Evolutionary conservation across 2,329 filamentous ascomycete genomes (phyloP).

Genomic region (Plectosphaerella cucumerina): DNA sequence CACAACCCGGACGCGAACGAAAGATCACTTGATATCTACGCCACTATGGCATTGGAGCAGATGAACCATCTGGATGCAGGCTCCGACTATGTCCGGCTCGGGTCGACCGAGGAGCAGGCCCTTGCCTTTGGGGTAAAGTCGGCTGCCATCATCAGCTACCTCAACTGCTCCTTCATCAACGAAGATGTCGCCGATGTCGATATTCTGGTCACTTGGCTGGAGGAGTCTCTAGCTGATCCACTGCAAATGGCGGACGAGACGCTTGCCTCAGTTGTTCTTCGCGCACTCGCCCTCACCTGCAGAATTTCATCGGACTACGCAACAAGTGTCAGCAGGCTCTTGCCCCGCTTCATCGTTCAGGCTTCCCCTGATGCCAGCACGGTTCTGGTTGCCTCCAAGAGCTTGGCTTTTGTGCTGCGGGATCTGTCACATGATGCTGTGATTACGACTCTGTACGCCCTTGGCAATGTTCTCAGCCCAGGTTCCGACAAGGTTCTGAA

Average conservation of each 20-base stretch:
- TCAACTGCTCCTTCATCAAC: slow-evolving; percentile 81
- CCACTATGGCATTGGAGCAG: slow-evolving; percentile 72
- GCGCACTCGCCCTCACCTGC: slow-evolving; percentile 77
- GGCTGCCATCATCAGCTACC: slow-evolving; percentile 72
- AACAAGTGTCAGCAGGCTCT: slow-evolving; percentile 68
- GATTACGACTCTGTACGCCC: slow-evolving; percentile 90
- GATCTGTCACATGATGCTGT: slow-evolving; percentile 86
- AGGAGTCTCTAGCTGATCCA: slow-evolving; percentile 73
- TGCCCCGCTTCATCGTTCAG: slow-evolving; percentile 87
- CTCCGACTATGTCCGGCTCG: slow-evolving; percentile 83
- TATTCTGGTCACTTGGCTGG: slow-evolving; percentile 77
- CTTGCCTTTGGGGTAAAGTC: slow-evolving; percentile 84
- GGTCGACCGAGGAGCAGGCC: slow-evolving; percentile 80
- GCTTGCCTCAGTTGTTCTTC: slow-evolving; percentile 74
- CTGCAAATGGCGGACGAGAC: slow-evolving; percentile 77
- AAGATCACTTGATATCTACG: slow-evolving; percentile 57
- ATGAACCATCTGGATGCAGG: slow-evolving; percentile 84
- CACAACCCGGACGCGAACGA: slow-evolving; percentile 46
- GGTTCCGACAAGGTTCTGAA: slow-evolving; percentile 51
- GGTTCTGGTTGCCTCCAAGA: slow-evolving; percentile 75
- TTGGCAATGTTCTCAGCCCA: slow-evolving; percentile 92
- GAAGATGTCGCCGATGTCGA: slow-evolving; percentile 79
- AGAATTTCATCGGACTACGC: slow-evolving; percentile 70
- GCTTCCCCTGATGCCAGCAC: slow-evolving; percentile 65
- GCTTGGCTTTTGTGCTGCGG: slow-evolving; percentile 75